A percentile compares a stretch with the other conserved stretches of the same genome.
These are phyloP conservation scores for Lepidium sativum DNA, from an alignment of 345 rosid genomes.

Conservation along the genomic window DNA sequence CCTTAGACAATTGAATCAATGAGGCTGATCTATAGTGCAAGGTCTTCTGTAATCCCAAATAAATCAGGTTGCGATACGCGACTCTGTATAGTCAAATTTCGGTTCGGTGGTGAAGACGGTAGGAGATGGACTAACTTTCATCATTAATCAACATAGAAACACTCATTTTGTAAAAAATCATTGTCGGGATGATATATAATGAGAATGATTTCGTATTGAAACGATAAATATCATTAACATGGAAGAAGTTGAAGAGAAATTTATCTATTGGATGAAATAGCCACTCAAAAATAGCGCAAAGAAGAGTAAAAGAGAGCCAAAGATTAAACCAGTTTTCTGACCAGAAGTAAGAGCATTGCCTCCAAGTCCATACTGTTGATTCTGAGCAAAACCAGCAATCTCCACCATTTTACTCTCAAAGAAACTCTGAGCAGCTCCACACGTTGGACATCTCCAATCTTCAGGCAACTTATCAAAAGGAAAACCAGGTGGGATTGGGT, in stretches of 20 bases:
- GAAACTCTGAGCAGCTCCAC: constrained; percentile 84
- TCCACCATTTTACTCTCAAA: constrained; percentile 90
- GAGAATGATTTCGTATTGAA: background rate
- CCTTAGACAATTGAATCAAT: too few species aligned
- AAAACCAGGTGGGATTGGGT: constrained; percentile 87
- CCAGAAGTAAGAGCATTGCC: constrained; percentile 88
- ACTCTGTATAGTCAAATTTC: too few species aligned
- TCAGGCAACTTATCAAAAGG: constrained; percentile 70
- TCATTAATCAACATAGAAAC: too few species aligned
- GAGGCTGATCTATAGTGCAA: too few species aligned
- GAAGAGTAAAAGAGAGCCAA: constrained; percentile 62
- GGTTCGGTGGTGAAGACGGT: too few species aligned
- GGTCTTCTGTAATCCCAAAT: too few species aligned
- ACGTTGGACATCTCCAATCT: constrained; percentile 93
- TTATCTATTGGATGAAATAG: constrained; percentile 60
- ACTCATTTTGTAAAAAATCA: too few species aligned
- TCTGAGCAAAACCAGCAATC: constrained; percentile 96
- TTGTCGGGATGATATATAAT: background rate
- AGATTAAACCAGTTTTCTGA: constrained; percentile 76
- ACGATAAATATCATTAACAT: background rate
- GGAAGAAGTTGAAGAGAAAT: background rate
- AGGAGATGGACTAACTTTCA: too few species aligned
- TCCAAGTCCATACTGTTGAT: constrained; percentile 83
- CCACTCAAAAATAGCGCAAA: constrained; percentile 68
- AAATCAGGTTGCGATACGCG: too few species aligned